phyloP scores from a whole-genome alignment of 148 eudicot genomes.

The Nepenthes gracilis region DNA sequence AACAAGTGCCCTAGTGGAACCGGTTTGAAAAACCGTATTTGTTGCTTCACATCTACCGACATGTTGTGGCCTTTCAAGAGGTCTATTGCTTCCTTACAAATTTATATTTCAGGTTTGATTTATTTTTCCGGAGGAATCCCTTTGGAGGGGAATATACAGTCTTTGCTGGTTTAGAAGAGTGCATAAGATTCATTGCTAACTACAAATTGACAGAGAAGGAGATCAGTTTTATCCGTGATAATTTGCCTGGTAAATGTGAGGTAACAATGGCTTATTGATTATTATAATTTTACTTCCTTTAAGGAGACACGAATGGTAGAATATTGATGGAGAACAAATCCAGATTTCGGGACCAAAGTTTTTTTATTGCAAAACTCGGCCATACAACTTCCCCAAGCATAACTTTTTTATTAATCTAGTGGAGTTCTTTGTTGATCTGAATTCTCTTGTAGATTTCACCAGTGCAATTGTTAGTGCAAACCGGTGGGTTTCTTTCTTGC shows the following conservation, averaged over 20 bases:
- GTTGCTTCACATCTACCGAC: not conserved
- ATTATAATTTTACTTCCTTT: not conserved
- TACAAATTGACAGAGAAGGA: slow-evolving; percentile 71
- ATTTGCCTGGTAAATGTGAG: slow-evolving; percentile 79
- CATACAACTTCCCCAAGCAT: too few species aligned
- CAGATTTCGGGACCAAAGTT: not conserved
- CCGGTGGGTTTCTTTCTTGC: too few species aligned
- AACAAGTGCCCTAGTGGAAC: too few species aligned
- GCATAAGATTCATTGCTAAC: slow-evolving; percentile 81
- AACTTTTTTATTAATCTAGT: too few species aligned
- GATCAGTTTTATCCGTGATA: slow-evolving; percentile 39
- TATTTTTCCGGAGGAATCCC: slow-evolving; percentile 81
- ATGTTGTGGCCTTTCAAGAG: not conserved
- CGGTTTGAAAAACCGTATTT: too few species aligned
- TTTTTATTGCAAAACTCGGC: too few species aligned
- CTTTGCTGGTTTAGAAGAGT: slow-evolving; percentile 96
- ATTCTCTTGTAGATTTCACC: too few species aligned
- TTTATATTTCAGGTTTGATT: slow-evolving; percentile 66
- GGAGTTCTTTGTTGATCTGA: too few species aligned
- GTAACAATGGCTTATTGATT: slow-evolving; percentile 18
- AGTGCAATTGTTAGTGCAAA: too few species aligned
- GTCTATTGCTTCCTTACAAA: not conserved
- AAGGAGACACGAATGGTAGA: not conserved
- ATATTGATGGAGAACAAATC: not conserved
- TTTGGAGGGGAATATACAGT: slow-evolving; percentile 93